Evolutionary conservation across 192 early-diverging fungal genomes (phyloP), one percentile per base, ranked within the genome.

Genomic region (Linnemannia elongata): DNA sequence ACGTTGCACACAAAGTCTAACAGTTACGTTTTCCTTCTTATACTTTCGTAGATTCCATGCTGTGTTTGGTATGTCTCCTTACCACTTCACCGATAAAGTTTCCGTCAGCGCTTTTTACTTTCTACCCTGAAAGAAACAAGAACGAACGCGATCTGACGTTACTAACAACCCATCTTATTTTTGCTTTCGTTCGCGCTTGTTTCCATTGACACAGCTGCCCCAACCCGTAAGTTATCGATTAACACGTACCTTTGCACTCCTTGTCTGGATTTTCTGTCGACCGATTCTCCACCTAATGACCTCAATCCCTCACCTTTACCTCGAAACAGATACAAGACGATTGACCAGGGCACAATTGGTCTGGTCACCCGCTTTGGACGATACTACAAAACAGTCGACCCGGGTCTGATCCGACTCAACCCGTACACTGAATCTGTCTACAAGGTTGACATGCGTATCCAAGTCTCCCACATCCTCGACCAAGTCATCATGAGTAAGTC

Each of bases 321-420:
- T 18, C 22, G 15, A 6, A 68, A 75, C 63, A 84, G 82, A 57
- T 96, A 92, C 83, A 92, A 94, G 72, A 87, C 85, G n/a, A 88
- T 96, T 44, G 87, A 91, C 10, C 95, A 96, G 89, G 95, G 95
- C 24, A 81, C 78, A 66, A 95, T 96, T 20, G 95, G 94, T 18
- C 74, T 96, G 13, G 85, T 96, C 15, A 89, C 91, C 47, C 84
- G 91, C 18, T 96, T 95, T 80, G 95, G 95, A 42, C 90, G 88
- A 33, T 89, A 74, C 74, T 89, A 89, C 78, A 89, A 87, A 71
- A 89, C 80, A 22, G 91, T 91, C 27, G 92, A 93, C 81, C 92
- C 92, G 20, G 92, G 92, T 72, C 72, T 93, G 49, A 87, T 90
- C 63, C 87, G 88, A 76, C 79, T 92, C 47, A 93, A 93, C 79